Evolutionary conservation across 2,329 filamentous ascomycete species (phyloP).

Genomic region (Scopulariopsis brevicaulis): DNA sequence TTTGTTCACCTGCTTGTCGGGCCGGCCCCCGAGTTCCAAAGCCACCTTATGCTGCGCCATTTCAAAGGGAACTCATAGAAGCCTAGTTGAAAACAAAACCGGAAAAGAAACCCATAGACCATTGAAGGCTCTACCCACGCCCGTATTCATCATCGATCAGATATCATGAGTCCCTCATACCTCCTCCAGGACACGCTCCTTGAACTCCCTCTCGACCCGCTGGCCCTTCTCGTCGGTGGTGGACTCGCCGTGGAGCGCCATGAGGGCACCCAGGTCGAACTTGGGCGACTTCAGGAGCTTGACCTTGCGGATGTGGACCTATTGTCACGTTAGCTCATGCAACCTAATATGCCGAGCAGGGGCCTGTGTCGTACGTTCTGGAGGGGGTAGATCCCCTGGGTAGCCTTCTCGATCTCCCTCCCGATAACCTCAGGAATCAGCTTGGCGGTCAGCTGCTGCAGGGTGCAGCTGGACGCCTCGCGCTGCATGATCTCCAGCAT

Average conservation of each 20-base stretch:
- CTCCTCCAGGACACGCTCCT: constrained; percentile 88
- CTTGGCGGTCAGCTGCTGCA: constrained; percentile 95
- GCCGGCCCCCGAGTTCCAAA: constrained; percentile 24
- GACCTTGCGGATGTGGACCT: constrained; percentile 99
- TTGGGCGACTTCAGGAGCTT: constrained; percentile 98
- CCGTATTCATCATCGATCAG: constrained; percentile 6
- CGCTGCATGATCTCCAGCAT: constrained; percentile 99
- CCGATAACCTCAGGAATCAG: constrained; percentile 99
- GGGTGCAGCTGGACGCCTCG: constrained; percentile 87
- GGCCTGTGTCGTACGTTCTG: constrained; percentile 68
- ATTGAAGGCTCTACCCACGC: not conserved
- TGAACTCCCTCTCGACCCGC: constrained; percentile 99
- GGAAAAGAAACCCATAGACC: constrained; percentile 2
- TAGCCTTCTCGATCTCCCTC: constrained; percentile 98
- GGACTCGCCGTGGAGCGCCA: constrained; percentile 96
- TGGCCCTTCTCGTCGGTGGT: constrained; percentile 91
- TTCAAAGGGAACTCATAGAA: constrained; percentile 28
- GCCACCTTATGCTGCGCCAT: constrained; percentile 32
- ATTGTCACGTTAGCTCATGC: constrained; percentile 5
- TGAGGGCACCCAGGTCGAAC: constrained; percentile 94
- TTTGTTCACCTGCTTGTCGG: constrained; percentile 1
- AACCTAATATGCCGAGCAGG: not conserved
- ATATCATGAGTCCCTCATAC: constrained; percentile 53
- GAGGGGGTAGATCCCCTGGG: constrained; percentile 98
- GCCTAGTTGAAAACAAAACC: constrained; percentile 7